Base-by-base conservation (phyloP, 2,329 filamentous ascomycete species). In the Aspergillus pseudonomiae region DNA sequence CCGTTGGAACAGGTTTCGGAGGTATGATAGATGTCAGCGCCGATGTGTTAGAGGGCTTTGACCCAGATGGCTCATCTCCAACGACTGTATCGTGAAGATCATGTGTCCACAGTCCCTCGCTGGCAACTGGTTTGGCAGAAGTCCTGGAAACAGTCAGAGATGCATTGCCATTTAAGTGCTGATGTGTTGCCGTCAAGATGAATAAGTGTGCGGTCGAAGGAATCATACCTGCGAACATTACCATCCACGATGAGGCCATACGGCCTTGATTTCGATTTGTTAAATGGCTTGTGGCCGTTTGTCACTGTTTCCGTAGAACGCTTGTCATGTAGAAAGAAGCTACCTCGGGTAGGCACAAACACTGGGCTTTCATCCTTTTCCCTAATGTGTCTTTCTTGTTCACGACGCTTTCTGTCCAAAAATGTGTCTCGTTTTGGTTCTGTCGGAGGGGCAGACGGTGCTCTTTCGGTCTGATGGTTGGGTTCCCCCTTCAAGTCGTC, bases 251-350 rank as follows among this genome's bases (percentile, higher is more conserved):
- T 80, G 21, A 80, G 71, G 36, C 78, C 78, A 86, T 85, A 72
- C 79, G 87, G 72, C 77, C 84, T 71, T 78, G 78, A 79, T 88
- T 92, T 78, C 87, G 74, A 65, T 67, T 78, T 80, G 63, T 69
- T 77, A 62, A 68, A 72, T 14, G 89, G 87, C 62, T 91, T 85
- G 78, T 94, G 93, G 59, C 91, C 91, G 78, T 94, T 94, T 59
- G 89, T 86, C 68, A 89, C 88, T 52, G 89, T 86, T n/a, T 90
- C 90, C 61, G 91, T 87, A 70, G 92, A 89, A 66, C 93, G 88
- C 73, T 95, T 92, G 76, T 98, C 95, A 78, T 98, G 94, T 88
- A 98, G 93, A 82, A 97, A 98, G 83, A 98, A 98, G 66, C 92
- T 90, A 63, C 95, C 95, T 68, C 94, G 86, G 74, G 96, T 97